Base-by-base conservation (phyloP, 768 basidiomycete species). In the Collybiopsis luxurians region DNA sequence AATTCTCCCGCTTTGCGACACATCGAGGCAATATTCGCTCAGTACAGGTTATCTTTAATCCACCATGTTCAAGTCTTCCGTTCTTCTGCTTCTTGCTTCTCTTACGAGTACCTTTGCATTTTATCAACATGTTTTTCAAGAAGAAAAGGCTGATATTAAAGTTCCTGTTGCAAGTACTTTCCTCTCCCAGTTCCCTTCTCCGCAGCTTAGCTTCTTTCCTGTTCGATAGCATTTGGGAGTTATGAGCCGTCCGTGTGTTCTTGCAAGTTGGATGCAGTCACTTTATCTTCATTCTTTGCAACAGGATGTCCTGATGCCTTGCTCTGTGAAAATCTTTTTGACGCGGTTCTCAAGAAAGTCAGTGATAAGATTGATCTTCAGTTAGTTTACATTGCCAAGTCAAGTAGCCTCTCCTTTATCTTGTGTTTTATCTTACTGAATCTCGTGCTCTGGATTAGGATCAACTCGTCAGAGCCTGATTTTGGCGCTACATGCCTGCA, bases 401-500 rank as follows among this genome's bases (percentile, higher is more conserved):
- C 69, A 65, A 5, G 86, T 76, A 34, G 57, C 38, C 49, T 58
- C 40, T 50, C 42, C 19, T 26, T n/a, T 21, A 51, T 55, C 36
- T 58, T 51, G 45, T 49, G 13, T 43, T 55, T 59, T 66, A 51
- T 64, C 55, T 26, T 27, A 49, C 42, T 44, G 15, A 44, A n/a
- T n/a, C n/a, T n/a, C n/a, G n/a, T n/a, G n/a, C n/a, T n/a, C 59
- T 19, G 46, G 21, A 50, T 31, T 61, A 92, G 90, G 55, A 64
- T 83, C 26, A 83, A 92, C 66, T 57, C 75, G n/a, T 79, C 81
- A 5, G 85, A 89, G 26, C 72, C 81, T n/a, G 74, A 76, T 47
- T 92, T 87, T 66, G 93, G 93, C n/a, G 82, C 89, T 28, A 80
- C 73, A 31, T 97, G 95, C 72, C 79, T 79, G 76, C 94, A 96